Conservation (phyloP, 2,329 filamentous ascomycete species). For the Stenocarpella maydis region DNA sequence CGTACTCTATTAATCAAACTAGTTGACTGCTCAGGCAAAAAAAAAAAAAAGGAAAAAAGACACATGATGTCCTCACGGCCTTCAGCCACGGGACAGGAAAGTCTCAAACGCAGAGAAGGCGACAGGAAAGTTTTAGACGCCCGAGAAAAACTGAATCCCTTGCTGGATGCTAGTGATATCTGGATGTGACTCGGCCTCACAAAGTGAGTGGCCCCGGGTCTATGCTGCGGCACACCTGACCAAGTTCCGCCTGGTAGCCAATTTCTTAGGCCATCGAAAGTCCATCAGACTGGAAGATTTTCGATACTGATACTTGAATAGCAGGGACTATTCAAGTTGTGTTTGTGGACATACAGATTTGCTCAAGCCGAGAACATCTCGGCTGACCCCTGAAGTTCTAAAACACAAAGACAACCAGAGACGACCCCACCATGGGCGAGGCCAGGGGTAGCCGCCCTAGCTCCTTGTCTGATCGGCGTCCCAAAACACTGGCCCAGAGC, state of each 20-base stretch:
- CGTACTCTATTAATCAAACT: neutral
- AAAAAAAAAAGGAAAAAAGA: neutral
- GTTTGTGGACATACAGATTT: neutral
- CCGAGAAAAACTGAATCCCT: too few species aligned
- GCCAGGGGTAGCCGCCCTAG: conserved; percentile 6
- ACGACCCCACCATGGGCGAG: conserved; percentile 1
- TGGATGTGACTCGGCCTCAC: too few species aligned
- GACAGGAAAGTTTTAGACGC: neutral
- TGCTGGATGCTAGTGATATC: neutral
- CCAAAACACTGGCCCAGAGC: conserved; percentile 21
- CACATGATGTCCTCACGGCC: neutral
- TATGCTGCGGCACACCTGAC: neutral
- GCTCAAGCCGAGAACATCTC: neutral
- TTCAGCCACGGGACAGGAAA: neutral
- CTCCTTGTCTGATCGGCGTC: conserved; percentile 15
- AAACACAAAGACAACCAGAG: conserved; percentile 10
- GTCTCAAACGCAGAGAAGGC: neutral
- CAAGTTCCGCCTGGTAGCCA: neutral
- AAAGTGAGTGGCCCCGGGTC: too few species aligned
- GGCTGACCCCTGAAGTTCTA: neutral
- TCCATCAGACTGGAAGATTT: neutral
- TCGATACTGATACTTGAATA: neutral
- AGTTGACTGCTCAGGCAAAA: too few species aligned
- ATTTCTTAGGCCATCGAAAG: neutral
- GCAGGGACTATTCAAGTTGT: neutral